A percentile compares a stretch with the other conserved stretches of the same genome.
Evolutionary conservation across 495 filamentous ascomycete species (phyloP).

Genomic region (Penicillium silybi): DNA sequence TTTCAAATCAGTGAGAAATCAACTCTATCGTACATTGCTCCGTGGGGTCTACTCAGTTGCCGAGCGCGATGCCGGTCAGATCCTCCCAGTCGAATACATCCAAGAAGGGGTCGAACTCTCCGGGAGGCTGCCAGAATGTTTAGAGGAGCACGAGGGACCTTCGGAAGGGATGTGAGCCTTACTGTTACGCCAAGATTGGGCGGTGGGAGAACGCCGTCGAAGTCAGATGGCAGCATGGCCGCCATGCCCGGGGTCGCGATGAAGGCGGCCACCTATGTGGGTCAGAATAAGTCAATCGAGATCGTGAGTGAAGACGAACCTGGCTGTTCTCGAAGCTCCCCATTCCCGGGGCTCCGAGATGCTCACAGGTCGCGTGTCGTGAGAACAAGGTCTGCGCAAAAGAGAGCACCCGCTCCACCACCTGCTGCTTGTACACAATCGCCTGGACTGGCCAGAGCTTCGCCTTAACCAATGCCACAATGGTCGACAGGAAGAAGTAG

Average conservation of each 20-base stretch:
- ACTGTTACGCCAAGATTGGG: conserved; percentile 28
- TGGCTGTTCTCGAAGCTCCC: conserved; percentile 35
- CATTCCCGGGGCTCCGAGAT: conserved; percentile 33
- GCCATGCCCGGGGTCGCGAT: conserved; percentile 25
- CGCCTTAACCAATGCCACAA: conserved; percentile 37
- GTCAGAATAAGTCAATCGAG: neutral
- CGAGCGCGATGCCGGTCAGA: conserved; percentile 33
- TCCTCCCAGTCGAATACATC: conserved; percentile 46
- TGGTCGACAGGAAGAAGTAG: conserved; percentile 44
- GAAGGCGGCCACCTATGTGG: conserved; percentile 21
- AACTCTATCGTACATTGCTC: neutral
- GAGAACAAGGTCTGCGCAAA: conserved; percentile 39
- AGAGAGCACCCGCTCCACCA: conserved; percentile 35
- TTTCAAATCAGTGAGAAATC: neutral
- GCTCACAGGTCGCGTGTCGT: conserved; percentile 34
- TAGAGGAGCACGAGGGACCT: neutral
- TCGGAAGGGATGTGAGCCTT: conserved; percentile 4
- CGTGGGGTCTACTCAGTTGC: conserved; percentile 11
- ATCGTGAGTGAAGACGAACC: conserved; percentile 9
- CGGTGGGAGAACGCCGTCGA: conserved; percentile 23
- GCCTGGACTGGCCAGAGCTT: conserved; percentile 37
- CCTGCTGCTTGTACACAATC: conserved; percentile 36
- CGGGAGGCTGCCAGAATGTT: conserved; percentile 24
- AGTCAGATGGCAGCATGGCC: conserved; percentile 23
- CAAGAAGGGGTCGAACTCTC: conserved; percentile 41